Base-by-base conservation (phyloP, 73 alveolate genomes). In the Paramecium biaurelia region DNA sequence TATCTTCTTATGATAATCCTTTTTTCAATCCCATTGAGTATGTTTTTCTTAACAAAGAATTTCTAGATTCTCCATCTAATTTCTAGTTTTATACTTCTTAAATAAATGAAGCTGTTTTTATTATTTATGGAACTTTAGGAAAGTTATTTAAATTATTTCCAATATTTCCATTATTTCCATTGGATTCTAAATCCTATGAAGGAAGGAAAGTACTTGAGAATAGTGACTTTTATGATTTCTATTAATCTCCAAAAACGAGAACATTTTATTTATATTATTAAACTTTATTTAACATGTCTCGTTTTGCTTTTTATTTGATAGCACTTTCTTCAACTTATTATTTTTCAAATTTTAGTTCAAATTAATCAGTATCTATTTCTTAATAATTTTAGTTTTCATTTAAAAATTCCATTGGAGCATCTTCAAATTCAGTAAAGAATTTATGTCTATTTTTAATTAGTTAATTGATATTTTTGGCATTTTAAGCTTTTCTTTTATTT, bases 401-500 rank as follows among this genome's bases (percentile, higher is more conserved):
- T 32, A 26, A 26, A 12, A 32, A 32, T 32, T 63, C 84, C 2
- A 53, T 0, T 11, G 84, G 84, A 26, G 84, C 9, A 63, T 63
- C 84, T 12, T 63, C 84, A 63, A 63, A 63, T 63, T 63, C 41
- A 12, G 84, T 63, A 63, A 63, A 63, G 11, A 63, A 63, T 63
- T 32, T 63, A 63, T 63, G 84, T 63, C 84, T 63, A 63, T 63
- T 63, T 63, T 63, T 63, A 12, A 63, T 63, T 26, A 63, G 84
- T 32, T 63, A 32, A 63, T 63, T 63, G 43, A 63, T 63, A 26
- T 63, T 63, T 32, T 63, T 63, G 12, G 84, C 84, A 30, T 63
- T 63, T 32, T 63, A 63, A 7, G 49, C 84, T 14, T 63, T 63
- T 32, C 24, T 1, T 63, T 32, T 63, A 2, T 26, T 26, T n/a